Conservation (phyloP, 768 basidiomycete species). For the Trametes elegans region DNA sequence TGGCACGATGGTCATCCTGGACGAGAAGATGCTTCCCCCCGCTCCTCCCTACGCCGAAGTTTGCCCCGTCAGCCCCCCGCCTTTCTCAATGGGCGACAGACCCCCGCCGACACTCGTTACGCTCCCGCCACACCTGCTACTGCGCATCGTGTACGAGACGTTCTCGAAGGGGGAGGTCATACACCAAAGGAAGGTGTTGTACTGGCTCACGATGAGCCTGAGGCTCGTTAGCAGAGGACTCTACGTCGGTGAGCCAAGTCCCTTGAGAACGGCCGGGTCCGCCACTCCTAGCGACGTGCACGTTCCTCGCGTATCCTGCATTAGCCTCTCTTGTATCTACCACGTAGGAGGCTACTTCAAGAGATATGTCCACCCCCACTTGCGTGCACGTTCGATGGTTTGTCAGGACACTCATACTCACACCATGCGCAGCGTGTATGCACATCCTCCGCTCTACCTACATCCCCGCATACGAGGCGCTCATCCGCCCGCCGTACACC, state of each 20-base stretch:
- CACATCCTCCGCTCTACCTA: slow-evolving; percentile 77
- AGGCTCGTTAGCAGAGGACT: slow-evolving; percentile 64
- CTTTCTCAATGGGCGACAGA: slow-evolving; percentile 30
- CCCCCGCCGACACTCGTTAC: slow-evolving; percentile 28
- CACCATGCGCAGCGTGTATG: slow-evolving; percentile 58
- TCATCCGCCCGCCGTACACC: slow-evolving; percentile 67
- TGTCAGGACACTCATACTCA: neutral
- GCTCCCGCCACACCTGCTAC: slow-evolving; percentile 61
- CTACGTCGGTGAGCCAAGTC: slow-evolving; percentile 55
- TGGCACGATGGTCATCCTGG: slow-evolving; percentile 41
- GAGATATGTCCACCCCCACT: neutral
- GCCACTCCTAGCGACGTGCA: too few species aligned
- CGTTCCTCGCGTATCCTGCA: neutral
- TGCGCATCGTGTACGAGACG: slow-evolving; percentile 64
- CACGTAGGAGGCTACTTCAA: slow-evolving; percentile 6
- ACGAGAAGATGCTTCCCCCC: slow-evolving; percentile 42
- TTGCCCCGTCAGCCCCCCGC: slow-evolving; percentile 31
- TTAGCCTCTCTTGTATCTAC: slow-evolving; percentile 4
- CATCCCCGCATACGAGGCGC: slow-evolving; percentile 58
- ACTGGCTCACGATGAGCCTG: slow-evolving; percentile 65
- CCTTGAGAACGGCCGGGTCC: neutral
- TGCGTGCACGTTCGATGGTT: neutral
- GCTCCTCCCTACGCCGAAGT: slow-evolving; percentile 37
- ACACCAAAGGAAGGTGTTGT: slow-evolving; percentile 62
- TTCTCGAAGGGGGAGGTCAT: slow-evolving; percentile 53